These are phyloP conservation scores for Labyrinthula sp. DNA, from an alignment of 352 stramenopile genomes.

Conservation along the genomic window DNA sequence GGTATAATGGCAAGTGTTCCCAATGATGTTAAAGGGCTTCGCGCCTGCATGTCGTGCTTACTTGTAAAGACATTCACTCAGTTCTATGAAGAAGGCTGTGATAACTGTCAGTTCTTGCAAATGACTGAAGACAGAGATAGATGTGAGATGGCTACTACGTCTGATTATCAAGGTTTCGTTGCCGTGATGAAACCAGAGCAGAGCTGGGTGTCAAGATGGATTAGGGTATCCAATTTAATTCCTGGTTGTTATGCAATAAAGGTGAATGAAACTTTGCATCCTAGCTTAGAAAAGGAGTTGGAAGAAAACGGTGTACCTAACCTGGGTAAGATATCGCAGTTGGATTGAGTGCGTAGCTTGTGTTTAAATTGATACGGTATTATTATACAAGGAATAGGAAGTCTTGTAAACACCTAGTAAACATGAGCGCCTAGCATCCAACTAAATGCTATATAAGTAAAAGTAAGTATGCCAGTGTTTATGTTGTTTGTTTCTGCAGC, in stretches of 20 bases:
- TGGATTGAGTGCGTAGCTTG: no score
- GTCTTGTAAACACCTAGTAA: no score
- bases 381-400: no score
- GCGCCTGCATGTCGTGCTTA: constrained; percentile 47
- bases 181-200: constrained; percentile 47
- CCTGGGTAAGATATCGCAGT: constrained; percentile 15
- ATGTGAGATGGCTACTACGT: constrained; percentile 42
- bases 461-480: no score
- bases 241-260: constrained; percentile 35
- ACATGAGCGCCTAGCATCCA: no score
- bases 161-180: constrained; percentile 46
- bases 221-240: constrained; percentile 41
- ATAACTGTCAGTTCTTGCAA: constrained; percentile 49
- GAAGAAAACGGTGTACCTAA: constrained; percentile 4
- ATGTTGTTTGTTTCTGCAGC: no score
- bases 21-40: constrained; percentile 37
- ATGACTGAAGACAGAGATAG: constrained; percentile 40
- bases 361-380: no score
- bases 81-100: constrained; percentile 39
- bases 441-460: no score
- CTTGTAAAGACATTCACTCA: constrained; percentile 46
- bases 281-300: constrained; percentile 10
- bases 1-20: constrained; percentile 11
- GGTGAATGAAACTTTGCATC: constrained; percentile 5
- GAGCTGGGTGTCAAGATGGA: constrained; percentile 49